Base-by-base conservation (phyloP, 345 rosid species). In the Arabidopsis arenosa region DNA sequence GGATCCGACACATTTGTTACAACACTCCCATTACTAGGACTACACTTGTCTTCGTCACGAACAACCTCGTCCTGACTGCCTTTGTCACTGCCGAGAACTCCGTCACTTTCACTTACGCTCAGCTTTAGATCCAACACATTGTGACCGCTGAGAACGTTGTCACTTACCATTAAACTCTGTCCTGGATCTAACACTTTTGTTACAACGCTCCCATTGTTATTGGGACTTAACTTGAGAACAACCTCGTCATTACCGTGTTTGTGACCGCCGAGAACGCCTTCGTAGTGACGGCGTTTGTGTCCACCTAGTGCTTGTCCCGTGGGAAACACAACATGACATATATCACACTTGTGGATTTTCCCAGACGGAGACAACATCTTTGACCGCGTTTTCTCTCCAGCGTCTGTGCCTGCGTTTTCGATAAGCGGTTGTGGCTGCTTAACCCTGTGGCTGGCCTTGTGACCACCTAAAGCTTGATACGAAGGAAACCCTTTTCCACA, bases 251-350 rank as follows among this genome's bases (percentile, higher is more conserved):
- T 23, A 13, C 30, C 11, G 32, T 61, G 45, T 65, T 33, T 68
- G 3, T 44, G 9, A 23, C 51, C 66, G 3, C 77, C 77, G 45
- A 56, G 58, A 17, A 72, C 76, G n/a, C 95, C 95, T 63, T 90
- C 92, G 66, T 84, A 93, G 88, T 92, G 99, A 61, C 95, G 80
- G 7, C 99, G 89, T 73, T 92, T 94, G 82, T 94, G 98, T 4
- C 98, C 97, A 11, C 99, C 99, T 1, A 94, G 74, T 7, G 97
- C 98, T 81, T 92, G 97, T 33, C 97, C 98, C 0, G 95, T 87
- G 1, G 90, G 84, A 45, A 94, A 94, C 39, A 74, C 52, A 76
- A 69, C 80, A 80, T 86, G 88, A 66, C 98, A 92, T 71, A 86
- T 85, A 28, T 91, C 81, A 62, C 98, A 94, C 87, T 94, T 83